Base-by-base conservation (phyloP, 441 rosid genomes). In the Macaranga tanarius region DNA sequence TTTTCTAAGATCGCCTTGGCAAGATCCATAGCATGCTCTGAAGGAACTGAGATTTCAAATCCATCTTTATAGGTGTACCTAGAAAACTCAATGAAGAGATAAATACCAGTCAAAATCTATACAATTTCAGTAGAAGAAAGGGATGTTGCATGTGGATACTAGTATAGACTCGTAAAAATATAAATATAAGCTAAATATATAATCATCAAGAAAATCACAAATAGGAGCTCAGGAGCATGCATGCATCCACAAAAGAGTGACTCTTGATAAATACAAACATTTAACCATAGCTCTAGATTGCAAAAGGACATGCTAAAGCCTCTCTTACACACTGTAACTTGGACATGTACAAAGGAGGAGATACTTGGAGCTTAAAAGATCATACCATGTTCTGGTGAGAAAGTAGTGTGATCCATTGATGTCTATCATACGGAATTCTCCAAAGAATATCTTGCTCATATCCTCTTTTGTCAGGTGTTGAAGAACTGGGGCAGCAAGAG, bases 11-110 rank as follows among this genome's bases (percentile, higher is more conserved):
- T 87, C 58, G 97, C 97, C 84, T 89, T 92, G 22, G 97, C 96
- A 31, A 92, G 86, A 79, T 95, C 96, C 71, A 90, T 88, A 2
- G 92, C 95, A 28, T 88, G 26, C 81, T 95, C 97, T 7, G 93
- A 88, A 69, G 98, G 98, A 67, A 91, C 96, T 0, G 97, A 95
- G 74, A 95, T 95, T 86, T 95, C 99, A 80, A 95, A 95, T 20
- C 99, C 99, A 72, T 95, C 99, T 85, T 95, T 98, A 55, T 97
- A 96, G 2, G 95, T 90, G 81, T 92, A 95, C 82, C 98, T 92
- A 82, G 77, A 77, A 62, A 76, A 59, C 45, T 45, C 64, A 54
- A 20, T 47, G 51, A 64, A 66, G 51, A 52, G 68, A 51, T 3
- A 26, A 65, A 57, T 42, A 74, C 55, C 17, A 22, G 54, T 67